Percentiles rank a stretch among this genome's conserved stretches.
phyloP scores from a whole-genome alignment of 2,329 filamentous ascomycete species.

The Botryotinia calthae region DNA sequence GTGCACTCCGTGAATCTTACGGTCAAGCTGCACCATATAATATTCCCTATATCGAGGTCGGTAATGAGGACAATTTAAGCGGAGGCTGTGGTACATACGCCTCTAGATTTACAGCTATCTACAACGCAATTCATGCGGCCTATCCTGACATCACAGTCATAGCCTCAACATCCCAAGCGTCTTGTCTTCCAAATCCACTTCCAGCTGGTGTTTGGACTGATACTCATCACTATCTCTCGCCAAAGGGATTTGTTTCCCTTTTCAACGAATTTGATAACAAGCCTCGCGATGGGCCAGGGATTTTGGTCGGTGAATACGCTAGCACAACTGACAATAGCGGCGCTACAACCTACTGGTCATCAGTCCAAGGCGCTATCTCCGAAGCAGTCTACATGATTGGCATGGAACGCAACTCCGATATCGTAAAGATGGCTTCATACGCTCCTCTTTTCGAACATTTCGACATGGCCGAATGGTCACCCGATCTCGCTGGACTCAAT shows the following conservation, averaged over 20 bases:
- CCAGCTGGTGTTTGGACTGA: conserved; percentile 24
- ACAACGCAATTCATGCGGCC: conserved; percentile 43
- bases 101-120: conserved; percentile 47
- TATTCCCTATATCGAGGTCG: conserved; percentile 47
- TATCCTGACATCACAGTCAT: conserved; percentile 46
- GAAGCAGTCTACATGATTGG: conserved; percentile 28
- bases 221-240: conserved; percentile 23
- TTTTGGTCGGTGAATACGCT: conserved; percentile 29
- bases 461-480: conserved; percentile 32
- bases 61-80: conserved; percentile 44
- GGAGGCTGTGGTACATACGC: conserved; percentile 39
- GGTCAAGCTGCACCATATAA: conserved; percentile 50
- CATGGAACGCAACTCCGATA: conserved; percentile 26
- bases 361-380: conserved; percentile 20
- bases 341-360: conserved; percentile 22
- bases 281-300: not conserved
- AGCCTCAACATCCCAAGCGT: conserved; percentile 18
- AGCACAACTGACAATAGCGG: conserved; percentile 21
- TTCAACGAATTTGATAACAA: conserved; percentile 26
- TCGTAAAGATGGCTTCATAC: conserved; percentile 26
- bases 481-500: conserved; percentile 26
- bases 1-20: conserved; percentile 45
- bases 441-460: conserved; percentile 40
- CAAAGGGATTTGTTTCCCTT: conserved; percentile 14
- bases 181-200: conserved; percentile 22